Percentiles rank a stretch among this genome's conserved stretches.
Conservation (phyloP, 257 asterid genomes). For the Salvia splendens region DNA sequence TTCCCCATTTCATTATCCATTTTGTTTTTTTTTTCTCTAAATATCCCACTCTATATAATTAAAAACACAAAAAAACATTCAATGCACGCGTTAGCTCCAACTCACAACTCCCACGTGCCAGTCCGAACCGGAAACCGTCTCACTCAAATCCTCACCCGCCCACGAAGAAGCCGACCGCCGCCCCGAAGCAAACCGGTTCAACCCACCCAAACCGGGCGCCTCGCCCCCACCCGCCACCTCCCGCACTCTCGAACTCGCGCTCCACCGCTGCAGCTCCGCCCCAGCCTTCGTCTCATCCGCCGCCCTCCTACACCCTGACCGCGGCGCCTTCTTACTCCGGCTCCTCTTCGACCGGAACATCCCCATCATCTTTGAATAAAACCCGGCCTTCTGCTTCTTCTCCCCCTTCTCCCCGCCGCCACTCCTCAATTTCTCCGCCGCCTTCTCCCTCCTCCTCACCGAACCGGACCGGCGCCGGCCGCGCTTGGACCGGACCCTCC, state of each 20-base stretch:
- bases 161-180: constrained; percentile 58
- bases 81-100: constrained; percentile 26
- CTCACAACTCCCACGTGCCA: constrained; percentile 34
- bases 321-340: constrained; percentile 29
- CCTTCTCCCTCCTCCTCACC: constrained; percentile 39
- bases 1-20: too few species aligned
- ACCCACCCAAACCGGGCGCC: constrained; percentile 66
- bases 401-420: constrained; percentile 30
- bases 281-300: constrained; percentile 33
- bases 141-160: constrained; percentile 53
- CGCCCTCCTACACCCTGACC: constrained; percentile 38
- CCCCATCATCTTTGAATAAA: constrained; percentile 49
- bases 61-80: too few species aligned
- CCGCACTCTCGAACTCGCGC: constrained; percentile 38
- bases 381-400: constrained; percentile 49
- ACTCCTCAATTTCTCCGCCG: constrained; percentile 37
- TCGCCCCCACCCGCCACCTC: constrained; percentile 40
- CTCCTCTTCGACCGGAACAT: constrained; percentile 50
- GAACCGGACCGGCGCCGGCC: constrained; percentile 61
- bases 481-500: constrained; percentile 85
- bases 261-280: constrained; percentile 43
- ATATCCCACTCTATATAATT: too few species aligned
- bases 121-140: constrained; percentile 35
- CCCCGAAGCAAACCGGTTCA: constrained; percentile 68
- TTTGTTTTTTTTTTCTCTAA: too few species aligned